Percentiles rank a stretch among this genome's conserved stretches.
Evolutionary conservation across 306 rosid genomes (phyloP).

Genomic region (Lotus japonicus): DNA sequence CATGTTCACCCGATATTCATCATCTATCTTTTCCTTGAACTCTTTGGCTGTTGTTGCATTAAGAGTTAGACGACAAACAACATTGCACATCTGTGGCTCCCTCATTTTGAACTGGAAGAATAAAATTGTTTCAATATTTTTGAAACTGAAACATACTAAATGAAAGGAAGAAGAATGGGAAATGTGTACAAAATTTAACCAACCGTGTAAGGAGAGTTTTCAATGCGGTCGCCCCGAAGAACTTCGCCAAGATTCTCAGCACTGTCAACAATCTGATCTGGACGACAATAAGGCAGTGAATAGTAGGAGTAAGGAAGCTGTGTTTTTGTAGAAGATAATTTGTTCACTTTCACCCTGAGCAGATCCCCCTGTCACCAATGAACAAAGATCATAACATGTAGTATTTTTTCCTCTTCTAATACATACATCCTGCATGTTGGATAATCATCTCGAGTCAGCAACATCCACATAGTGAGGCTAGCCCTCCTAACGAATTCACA

Average conservation of each 20-base stretch:
- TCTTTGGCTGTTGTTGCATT: slow-evolving; percentile 57
- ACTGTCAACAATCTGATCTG: slow-evolving; percentile 63
- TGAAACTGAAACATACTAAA: not conserved
- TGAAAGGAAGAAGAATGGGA: not conserved
- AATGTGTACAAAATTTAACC: slow-evolving; percentile 4
- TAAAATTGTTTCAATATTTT: slow-evolving; percentile 14
- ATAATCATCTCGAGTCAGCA: too few relatives aligned
- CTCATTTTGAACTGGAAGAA: slow-evolving; percentile 76
- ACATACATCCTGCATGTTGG: too few relatives aligned
- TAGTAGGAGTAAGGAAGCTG: slow-evolving; percentile 84
- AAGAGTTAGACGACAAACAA: slow-evolving; percentile 54
- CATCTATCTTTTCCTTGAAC: slow-evolving; percentile 76
- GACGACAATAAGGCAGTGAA: slow-evolving; percentile 73
- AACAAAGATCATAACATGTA: slow-evolving; percentile 7
- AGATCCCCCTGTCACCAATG: slow-evolving; percentile 57
- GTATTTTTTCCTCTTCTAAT: too few relatives aligned
- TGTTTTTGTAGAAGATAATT: slow-evolving; percentile 77
- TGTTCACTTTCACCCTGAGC: slow-evolving; percentile 82
- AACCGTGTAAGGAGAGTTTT: slow-evolving; percentile 85
- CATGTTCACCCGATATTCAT: slow-evolving; percentile 88
- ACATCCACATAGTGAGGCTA: too few relatives aligned
- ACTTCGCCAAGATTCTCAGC: slow-evolving; percentile 98
- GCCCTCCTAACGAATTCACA: too few relatives aligned
- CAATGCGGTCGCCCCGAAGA: slow-evolving; percentile 88
- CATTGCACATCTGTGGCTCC: slow-evolving; percentile 80